Evolutionary conservation across 2,329 filamentous ascomycete genomes (phyloP), one percentile per base, ranked within the genome.

Genomic region (Paraphaeosphaeria minitans): DNA sequence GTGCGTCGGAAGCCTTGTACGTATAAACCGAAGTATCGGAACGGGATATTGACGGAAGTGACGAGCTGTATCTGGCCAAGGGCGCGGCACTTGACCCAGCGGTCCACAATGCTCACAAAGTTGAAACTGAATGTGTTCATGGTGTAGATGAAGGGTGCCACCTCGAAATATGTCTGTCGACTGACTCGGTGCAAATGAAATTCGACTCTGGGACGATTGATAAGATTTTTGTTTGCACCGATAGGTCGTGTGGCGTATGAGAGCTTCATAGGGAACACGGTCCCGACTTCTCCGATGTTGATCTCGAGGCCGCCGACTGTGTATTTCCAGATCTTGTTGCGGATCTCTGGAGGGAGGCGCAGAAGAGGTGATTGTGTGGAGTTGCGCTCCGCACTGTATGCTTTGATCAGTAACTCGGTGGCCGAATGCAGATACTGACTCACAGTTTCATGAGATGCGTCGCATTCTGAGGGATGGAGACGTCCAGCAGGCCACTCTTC

Each of bases 101-200:
- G 29, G 19, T 65, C 65, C 8, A 62, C 47, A 0, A 47, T 31
- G 3, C 22, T 6, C 10, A 35, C 33, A 14, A 16, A n/a, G 12
- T 41, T 19, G 41, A 63, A 63, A 3, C 45, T 21, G 45, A 65
- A 61, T 1, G 49, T 63, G 35, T 61, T 61, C 13, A 57, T 43
- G 8, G 33, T 50, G 41, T 64, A 66, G 6, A 60, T 33, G 42
- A 62, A 55, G 13, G 57, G 33, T 12, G 57, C 35, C 14, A 59
- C 37, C 31, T 66, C 63, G 2, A 51, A 56, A 37, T 66, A 61
- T 9, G 59, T 52, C 19, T 66, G 63, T 7, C 61, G 59, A 33
- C 63, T 61, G n/a, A 59, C 62, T 14, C 33, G 19, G 1, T 45
- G 61, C 7, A 62, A 39, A 2, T 29, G 37, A 22, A 59, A 64